Evolutionary conservation across 495 filamentous ascomycete species (phyloP).

Genomic region (Tuber melanosporum): DNA sequence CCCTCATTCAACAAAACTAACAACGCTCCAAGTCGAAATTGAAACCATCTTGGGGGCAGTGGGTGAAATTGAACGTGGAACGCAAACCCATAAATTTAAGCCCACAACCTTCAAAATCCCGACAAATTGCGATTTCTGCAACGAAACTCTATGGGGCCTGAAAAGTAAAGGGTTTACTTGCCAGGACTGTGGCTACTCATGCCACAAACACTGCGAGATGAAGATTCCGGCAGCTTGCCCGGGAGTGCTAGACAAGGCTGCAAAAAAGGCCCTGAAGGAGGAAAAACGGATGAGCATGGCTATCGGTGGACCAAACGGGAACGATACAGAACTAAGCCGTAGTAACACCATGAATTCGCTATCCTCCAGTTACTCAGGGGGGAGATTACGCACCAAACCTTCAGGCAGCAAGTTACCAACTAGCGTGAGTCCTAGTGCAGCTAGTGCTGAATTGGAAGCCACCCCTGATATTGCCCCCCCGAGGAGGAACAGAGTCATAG

Average conservation of each 20-base stretch:
- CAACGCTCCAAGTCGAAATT: conserved; percentile 87
- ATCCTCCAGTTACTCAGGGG: conserved; percentile 71
- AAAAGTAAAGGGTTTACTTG: conserved; percentile 89
- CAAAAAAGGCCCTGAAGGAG: conserved; percentile 81
- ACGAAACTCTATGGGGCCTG: conserved; percentile 92
- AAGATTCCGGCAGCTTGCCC: conserved; percentile 95
- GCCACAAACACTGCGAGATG: conserved; percentile 97
- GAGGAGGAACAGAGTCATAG: conserved; percentile 63
- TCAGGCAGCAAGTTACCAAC: conserved; percentile 22
- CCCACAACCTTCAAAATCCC: conserved; percentile 97
- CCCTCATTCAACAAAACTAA: conserved; percentile 73
- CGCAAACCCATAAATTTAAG: conserved; percentile 92
- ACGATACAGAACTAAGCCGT: conserved; percentile 51
- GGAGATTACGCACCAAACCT: conserved; percentile 15
- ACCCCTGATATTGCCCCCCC: conserved; percentile 22
- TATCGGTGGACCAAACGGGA: conserved; percentile 42
- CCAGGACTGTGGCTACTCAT: conserved; percentile 92
- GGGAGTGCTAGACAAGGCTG: conserved; percentile 71
- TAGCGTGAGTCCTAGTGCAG: conserved; percentile 34
- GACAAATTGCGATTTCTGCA: conserved; percentile 94
- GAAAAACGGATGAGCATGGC: conserved; percentile 49
- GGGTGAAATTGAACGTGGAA: conserved; percentile 83
- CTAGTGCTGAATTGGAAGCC: conserved; percentile 33
- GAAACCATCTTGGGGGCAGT: conserved; percentile 77
- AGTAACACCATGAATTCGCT: conserved; percentile 90